Evolutionary conservation across 495 filamentous ascomycete species (phyloP).

Genomic region (Amphirosellinia nigrospora): DNA sequence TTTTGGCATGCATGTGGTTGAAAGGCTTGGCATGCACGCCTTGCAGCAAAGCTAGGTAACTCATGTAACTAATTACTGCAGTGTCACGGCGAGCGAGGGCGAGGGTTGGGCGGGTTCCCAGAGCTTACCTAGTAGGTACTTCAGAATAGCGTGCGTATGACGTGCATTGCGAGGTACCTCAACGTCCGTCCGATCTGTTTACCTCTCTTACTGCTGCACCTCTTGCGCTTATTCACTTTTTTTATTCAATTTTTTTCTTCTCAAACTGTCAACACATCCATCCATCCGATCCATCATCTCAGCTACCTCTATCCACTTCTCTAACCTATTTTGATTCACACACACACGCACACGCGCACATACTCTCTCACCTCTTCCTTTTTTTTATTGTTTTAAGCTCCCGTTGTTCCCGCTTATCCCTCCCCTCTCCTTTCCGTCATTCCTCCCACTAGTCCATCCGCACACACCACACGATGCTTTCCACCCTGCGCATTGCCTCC

Average conservation of each 20-base stretch:
- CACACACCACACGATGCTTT: constrained; percentile 35
- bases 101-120: neutral
- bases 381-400: neutral
- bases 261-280: neutral
- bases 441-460: constrained; percentile 18
- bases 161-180: constrained; percentile 2
- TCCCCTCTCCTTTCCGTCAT: constrained; percentile 22
- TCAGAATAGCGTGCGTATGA: neutral
- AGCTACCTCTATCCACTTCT: neutral
- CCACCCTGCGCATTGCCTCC: constrained; percentile 37
- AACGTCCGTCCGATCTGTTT: neutral
- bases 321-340: constrained; percentile 5
- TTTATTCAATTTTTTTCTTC: neutral
- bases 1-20: constrained; percentile 11
- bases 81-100: too few species aligned
- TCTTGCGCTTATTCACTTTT: constrained; percentile 9
- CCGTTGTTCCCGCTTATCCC: neutral
- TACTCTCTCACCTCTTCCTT: neutral
- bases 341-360: too few species aligned
- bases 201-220: neutral
- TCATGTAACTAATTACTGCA: neutral
- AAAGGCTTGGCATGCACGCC: neutral
- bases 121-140: neutral
- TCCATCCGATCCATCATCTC: constrained; percentile 6
- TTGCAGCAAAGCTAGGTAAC: neutral